A percentile compares a stretch with the other conserved stretches of the same genome.
These are phyloP conservation scores for Glycine latifolia DNA, from an alignment of 306 rosid species.

Conservation along the genomic window DNA sequence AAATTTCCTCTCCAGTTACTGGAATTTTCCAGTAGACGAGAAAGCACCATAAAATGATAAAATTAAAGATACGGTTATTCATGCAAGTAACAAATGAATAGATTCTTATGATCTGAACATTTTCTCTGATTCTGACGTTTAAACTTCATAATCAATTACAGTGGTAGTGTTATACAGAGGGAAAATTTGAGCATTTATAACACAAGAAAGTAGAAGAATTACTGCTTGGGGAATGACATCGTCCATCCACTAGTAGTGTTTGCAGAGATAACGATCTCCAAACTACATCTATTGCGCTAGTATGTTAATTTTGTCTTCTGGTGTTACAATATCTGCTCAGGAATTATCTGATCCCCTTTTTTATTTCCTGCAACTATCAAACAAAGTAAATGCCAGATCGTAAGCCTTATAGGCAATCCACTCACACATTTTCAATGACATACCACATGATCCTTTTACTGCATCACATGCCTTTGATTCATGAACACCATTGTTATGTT, in stretches of 20 bases:
- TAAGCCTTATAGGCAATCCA: conserved; percentile 3
- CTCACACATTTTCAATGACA: conserved; percentile 3
- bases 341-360: conserved; percentile 28
- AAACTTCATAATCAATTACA: not conserved
- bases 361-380: conserved; percentile 17
- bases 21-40: too few species aligned
- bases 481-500: conserved; percentile 42
- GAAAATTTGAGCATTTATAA: not conserved
- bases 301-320: conserved; percentile 18
- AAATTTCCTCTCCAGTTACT: too few species aligned
- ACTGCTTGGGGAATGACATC: conserved; percentile 15
- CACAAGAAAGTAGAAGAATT: conserved; percentile 10
- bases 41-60: too few species aligned
- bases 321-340: conserved; percentile 19
- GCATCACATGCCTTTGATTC: conserved; percentile 35
- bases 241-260: not conserved
- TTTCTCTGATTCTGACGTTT: not conserved
- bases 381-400: conserved; percentile 11
- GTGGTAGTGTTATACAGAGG: not conserved
- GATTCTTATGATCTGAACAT: conserved; percentile 4
- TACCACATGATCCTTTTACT: not conserved
- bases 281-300: not conserved
- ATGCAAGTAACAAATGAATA: not conserved
- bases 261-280: conserved; percentile 1
- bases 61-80: not conserved